phyloP scores from a whole-genome alignment of 2,329 filamentous ascomycete species.

The Gnomoniopsis sp. region DNA sequence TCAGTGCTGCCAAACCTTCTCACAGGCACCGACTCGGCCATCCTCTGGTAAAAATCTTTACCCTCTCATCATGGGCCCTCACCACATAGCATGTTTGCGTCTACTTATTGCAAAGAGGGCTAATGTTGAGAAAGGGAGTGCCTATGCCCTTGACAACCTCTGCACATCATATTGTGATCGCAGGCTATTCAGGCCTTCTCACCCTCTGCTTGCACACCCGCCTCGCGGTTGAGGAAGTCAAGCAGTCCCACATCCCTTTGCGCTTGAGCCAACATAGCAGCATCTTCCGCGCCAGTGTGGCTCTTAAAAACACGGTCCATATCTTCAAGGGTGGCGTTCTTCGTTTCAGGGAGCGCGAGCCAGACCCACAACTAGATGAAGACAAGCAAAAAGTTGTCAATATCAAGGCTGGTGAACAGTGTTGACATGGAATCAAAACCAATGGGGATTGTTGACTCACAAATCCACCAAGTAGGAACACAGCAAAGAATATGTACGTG shows the following conservation, averaged over 20 bases:
- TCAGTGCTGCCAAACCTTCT: no score
- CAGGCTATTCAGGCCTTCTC: background rate
- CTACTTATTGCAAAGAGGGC: no score
- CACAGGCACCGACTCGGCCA: no score
- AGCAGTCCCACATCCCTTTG: constrained; percentile 22
- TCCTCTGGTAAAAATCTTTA: no score
- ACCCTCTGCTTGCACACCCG: background rate
- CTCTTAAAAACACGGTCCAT: constrained; percentile 51
- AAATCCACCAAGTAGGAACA: constrained; percentile 42
- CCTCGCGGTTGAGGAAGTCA: background rate
- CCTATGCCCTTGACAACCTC: no score
- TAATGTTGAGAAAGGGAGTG: no score
- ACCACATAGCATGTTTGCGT: no score
- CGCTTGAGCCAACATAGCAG: constrained; percentile 22
- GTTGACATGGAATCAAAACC: no score
- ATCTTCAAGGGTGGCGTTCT: constrained; percentile 50
- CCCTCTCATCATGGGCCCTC: no score
- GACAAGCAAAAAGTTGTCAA: background rate
- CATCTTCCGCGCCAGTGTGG: constrained; percentile 29
- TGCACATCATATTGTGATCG: no score
- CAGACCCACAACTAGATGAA: constrained; percentile 41
- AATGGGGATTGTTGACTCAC: no score
- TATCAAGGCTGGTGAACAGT: no score
- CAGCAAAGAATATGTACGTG: constrained; percentile 56
- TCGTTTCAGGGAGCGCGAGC: constrained; percentile 53